These are phyloP conservation scores for Ogataea minuta DNA, from an alignment of 805 yeast genomes.

Conservation along the genomic window DNA sequence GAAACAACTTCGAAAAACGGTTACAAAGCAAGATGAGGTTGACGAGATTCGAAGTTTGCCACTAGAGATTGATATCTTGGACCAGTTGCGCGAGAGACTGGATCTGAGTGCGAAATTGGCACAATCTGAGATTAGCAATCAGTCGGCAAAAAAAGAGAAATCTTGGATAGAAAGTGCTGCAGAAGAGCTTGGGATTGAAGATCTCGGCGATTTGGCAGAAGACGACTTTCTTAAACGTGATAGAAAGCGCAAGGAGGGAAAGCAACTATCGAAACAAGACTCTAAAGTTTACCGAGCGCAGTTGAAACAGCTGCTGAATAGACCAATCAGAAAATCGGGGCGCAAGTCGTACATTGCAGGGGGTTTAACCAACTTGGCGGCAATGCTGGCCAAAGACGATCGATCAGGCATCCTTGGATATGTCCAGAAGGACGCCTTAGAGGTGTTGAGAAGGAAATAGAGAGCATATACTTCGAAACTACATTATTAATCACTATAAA, in stretches of 20 bases:
- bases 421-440: conserved; percentile 63
- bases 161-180: conserved; percentile 90
- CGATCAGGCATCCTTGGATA: conserved; percentile 68
- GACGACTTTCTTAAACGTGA: conserved; percentile 66
- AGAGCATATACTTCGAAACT: conserved; percentile 2
- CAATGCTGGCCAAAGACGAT: conserved; percentile 62
- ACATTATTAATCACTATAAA: conserved; percentile 47
- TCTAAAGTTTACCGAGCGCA: conserved; percentile 46
- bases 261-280: conserved; percentile 52
- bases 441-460: conserved; percentile 43
- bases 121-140: conserved; percentile 61
- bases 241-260: conserved; percentile 52
- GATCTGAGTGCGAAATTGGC: conserved; percentile 70
- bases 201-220: conserved; percentile 64
- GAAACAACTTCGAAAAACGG: conserved; percentile 64
- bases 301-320: conserved; percentile 49
- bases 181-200: conserved; percentile 83
- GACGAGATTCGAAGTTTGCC: conserved; percentile 67
- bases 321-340: conserved; percentile 58
- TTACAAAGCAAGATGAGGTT: conserved; percentile 36
- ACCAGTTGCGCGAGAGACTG: conserved; percentile 69
- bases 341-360: conserved; percentile 77
- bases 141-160: conserved; percentile 58
- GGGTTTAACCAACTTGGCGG: conserved; percentile 76
- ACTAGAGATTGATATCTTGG: conserved; percentile 69